Base-by-base conservation (phyloP, 495 filamentous ascomycete species). In the Penicillium paxilli region DNA sequence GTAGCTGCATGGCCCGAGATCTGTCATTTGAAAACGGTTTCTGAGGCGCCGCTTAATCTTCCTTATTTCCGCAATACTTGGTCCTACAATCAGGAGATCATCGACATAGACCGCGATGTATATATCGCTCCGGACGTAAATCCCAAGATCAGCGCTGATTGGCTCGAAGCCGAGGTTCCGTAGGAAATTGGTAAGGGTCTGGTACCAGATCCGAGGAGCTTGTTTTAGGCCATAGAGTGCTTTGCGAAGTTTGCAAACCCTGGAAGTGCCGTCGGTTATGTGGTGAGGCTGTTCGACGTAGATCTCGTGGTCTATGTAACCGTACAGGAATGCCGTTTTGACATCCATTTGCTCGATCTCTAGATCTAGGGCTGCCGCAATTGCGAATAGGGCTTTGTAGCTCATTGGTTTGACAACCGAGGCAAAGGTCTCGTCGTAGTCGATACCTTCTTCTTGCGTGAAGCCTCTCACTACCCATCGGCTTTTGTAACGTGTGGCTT, bases 151-250 rank as follows among this genome's bases (percentile, higher is more conserved):
- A 24, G 53, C 22, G 38, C 16, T 52, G 33, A 69, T 49, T 4
- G 53, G 54, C 42, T 54, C 35, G 28, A 68, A 76, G 35, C 66
- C 58, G 25, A 63, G 52, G 12, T 33, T 52, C n/a, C 55, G 55
- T 19, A 76, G 60, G 51, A 65, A 71, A 14, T 61, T 60, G 2
- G 49, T 54, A 2, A 76, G 57, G 11, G 52, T 72, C 33, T 66
- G 40, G 49, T 74, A 76, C 67, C 58, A 77, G 33, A 67, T 57
- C 1, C 63, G 51, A 32, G 67, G 69, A 11, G 68, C 61, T 58
- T 79, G 60, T 47, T 77, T 79, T 3, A 78, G 60, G 9, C 71
- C 63, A 46, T 79, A 78, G 10, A 78, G 50, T 11, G 67, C 72
- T 49, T 62, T 51, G 24, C 51, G 47, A 23, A 73, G 57, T 23